Base-by-base conservation (phyloP, 768 basidiomycete species). In the Termitomyces sp. region DNA sequence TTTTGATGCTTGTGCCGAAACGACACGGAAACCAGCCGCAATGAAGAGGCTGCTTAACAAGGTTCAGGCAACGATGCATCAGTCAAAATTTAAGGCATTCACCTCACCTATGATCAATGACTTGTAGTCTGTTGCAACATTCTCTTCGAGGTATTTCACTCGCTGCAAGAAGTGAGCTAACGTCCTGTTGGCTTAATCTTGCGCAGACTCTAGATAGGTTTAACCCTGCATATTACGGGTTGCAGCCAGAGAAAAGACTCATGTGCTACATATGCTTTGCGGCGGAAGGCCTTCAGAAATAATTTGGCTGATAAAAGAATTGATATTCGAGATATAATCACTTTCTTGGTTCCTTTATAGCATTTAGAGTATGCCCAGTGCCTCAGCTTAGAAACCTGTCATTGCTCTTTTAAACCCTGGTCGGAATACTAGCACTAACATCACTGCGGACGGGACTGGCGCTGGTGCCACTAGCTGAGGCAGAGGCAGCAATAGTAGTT, bases 101-200 rank as follows among this genome's bases (percentile, higher is more conserved):
- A 28, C 32, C 36, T 60, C 59, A 0, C 54, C 40, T n/a, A 52
- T 56, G 30, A 30, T 33, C 13, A 18, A 52, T 8, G 6, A 33
- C 24, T 26, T 47, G 14, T 14, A 6, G 36, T 22, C 2, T 11
- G n/a, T 57, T 5, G 48, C 52, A n/a, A 40, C 22, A 28, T 45
- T 60, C 33, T 54, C 52, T 10, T 52, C 48, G n/a, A 44, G 20
- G 20, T n/a, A 54, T 13, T 57, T 57, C 14, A 48, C 52, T 9
- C 32, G 46, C 48, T 7, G 11, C 18, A 10, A 28, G 41, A 8
- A 50, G 41, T 11, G 18, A 28, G 33, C 24, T 60, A 14, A 56
- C 41, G 3, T 55, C 54, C 22, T 38, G 35, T 26, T 52, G 8
- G 24, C 24, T 28, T 14, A 20, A 52, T 38, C 26, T 52, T 11